Evolutionary conservation across 306 rosid species (phyloP), one percentile per base, ranked within the genome.

Genomic region (Sphenostylis stenocarpa): DNA sequence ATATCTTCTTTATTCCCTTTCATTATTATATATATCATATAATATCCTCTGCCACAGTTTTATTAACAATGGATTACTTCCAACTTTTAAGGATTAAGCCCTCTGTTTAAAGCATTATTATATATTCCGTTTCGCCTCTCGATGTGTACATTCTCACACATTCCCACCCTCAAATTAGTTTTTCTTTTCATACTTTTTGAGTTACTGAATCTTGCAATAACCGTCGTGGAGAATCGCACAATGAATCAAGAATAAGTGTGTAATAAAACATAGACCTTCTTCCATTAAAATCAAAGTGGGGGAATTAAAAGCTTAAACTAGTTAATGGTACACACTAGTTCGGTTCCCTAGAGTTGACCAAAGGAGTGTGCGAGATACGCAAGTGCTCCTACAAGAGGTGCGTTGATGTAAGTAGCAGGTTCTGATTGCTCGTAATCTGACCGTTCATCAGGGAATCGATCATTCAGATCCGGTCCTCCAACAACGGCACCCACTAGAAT

Each of bases 381-480:
- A 13, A 91, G 77, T 28, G 95, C 29, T 14, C 98, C 98, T 0
- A 93, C 96, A 1, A 93, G 89, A 2, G 97, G 96, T 11, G 97
- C 97, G 72, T 93, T 93, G n/a, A 86, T 89, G 16, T 93, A 93
- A n/a, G 98, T 93, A 26, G 96, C 86, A 2, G 98, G 98, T 63
- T 93, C 97, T 15, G 96, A 91, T 79, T 93, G 98, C 82, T 85
- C 92, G 19, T 87, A 91, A 83, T 91, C 96, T 19, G 97, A 81
- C 72, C 96, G 85, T 56, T 85, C 66, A 83, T 93, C 98, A 0
- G 90, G 91, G 80, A 93, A 93, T 72, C 81, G 77, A 24, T 93
- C 98, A 19, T 84, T 73, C n/a, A 17, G 83, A 75, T 91, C 96
- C 0, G 98, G 98, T 13, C 98, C 98, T 61, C 98, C 98, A 13